These are phyloP conservation scores for Glycine soja DNA, from an alignment of 306 rosid species.

Conservation along the genomic window DNA sequence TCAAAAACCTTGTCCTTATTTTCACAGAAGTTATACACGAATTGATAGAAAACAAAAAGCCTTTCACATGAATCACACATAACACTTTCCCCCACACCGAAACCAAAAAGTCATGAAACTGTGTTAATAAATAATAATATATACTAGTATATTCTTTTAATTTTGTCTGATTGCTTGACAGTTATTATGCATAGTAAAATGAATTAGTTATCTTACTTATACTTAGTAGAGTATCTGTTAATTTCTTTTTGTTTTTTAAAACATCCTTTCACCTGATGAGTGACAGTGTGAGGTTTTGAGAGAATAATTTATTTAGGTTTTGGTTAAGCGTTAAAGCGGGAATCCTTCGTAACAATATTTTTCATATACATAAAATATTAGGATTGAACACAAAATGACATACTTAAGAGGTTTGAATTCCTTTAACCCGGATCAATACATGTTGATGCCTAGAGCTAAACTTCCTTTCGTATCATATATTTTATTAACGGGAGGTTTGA, in stretches of 20 bases:
- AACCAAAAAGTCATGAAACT: neutral
- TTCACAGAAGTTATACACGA: neutral
- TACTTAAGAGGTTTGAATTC: too few relatives aligned
- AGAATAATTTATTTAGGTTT: neutral
- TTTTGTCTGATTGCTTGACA: neutral
- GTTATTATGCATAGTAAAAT: too few relatives aligned
- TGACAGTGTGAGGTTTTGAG: neutral
- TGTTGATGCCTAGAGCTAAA: neutral
- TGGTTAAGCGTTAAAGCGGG: neutral
- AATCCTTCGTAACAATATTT: neutral
- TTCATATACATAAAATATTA: neutral
- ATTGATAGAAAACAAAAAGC: neutral
- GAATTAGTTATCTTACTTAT: neutral
- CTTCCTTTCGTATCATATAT: neutral
- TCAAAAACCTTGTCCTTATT: constrained; percentile 19
- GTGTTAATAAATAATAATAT: too few relatives aligned
- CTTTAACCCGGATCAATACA: neutral
- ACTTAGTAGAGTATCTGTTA: neutral
- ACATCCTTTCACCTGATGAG: neutral
- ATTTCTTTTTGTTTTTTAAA: too few relatives aligned
- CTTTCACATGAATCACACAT: constrained; percentile 32
- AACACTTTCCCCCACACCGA: neutral
- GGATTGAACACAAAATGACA: too few relatives aligned
- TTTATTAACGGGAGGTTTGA: neutral
- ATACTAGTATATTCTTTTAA: neutral